Base-by-base conservation (phyloP, 129 eudicot genomes). In the Sambucus nigra region DNA sequence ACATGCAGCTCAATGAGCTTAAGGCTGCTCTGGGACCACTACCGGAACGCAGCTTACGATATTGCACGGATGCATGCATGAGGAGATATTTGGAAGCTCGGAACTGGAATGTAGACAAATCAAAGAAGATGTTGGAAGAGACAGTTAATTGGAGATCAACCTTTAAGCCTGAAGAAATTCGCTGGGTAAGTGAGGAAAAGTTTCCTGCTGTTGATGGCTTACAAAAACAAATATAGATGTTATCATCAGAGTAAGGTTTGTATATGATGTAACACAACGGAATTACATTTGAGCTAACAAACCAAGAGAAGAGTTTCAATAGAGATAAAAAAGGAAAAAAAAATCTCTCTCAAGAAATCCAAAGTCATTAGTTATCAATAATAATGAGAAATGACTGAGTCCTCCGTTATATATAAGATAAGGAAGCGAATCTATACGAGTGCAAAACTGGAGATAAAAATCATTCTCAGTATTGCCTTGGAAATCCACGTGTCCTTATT, bases 41-140 rank as follows among this genome's bases (percentile, higher is more conserved):
- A 14, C 61, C 82, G 4, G 82, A 55, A 11, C 77, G 71, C 66
- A 57, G 41, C 29, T 55, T 32, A 39, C 47, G 16, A 29, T 80
- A 53, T 31, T 80, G 80, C 49, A 40, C 73, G 49, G 83, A 75
- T 56, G 76, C 71, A 35, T 72, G 80, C 32, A 64, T 76, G 69
- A 73, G 55, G 66, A 72, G 88, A 62, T 72, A 71, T 62, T 57
- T 80, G 53, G 76, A 67, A 57, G 88, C 88, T 25, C 71, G 88
- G 15, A 80, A 65, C 69, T 75, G 88, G 88, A 61, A 80, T 69
- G 83, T 75, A 7, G 81, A 76, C 32, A 80, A 80, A 51, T 58
- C 88, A 18, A 69, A 70, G 65, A 80, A 76, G 49, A 80, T 80
- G 88, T 22, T 80, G 69, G 78, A 76, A 55, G 88, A 80, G 32